phyloP scores from a whole-genome alignment of 441 rosid species.

The Biscutella laevigata region DNA sequence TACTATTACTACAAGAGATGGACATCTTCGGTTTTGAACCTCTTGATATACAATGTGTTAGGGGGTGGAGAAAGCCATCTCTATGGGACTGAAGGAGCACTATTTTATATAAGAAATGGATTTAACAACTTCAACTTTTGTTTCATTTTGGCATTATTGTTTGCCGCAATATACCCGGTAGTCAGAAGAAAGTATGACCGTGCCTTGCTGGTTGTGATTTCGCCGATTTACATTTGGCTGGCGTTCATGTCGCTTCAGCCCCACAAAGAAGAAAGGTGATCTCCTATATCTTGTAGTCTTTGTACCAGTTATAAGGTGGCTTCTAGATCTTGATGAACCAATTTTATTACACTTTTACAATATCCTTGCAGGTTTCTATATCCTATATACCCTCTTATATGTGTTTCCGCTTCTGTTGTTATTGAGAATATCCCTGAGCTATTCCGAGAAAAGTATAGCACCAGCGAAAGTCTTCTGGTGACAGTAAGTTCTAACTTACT shows the following conservation, averaged over 20 bases:
- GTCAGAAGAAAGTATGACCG: slow-evolving; percentile 63
- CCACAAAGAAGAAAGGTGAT: slow-evolving; percentile 93
- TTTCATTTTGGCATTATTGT: slow-evolving; percentile 69
- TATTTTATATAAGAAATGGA: slow-evolving; percentile 69
- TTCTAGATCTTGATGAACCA: slow-evolving; percentile 4
- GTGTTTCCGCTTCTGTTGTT: slow-evolving; percentile 90
- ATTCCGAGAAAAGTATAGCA: slow-evolving; percentile 51
- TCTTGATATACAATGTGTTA: slow-evolving; percentile 68
- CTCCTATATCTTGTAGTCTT: background rate
- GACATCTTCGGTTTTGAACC: slow-evolving; percentile 84
- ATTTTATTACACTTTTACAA: background rate
- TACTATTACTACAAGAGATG: slow-evolving; percentile 56
- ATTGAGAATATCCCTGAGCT: slow-evolving; percentile 93
- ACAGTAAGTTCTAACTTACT: slow-evolving; percentile 31
- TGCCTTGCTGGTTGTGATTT: slow-evolving; percentile 61
- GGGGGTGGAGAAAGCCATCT: slow-evolving; percentile 97
- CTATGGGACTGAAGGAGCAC: slow-evolving; percentile 73
- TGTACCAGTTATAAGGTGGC: background rate
- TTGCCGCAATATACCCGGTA: slow-evolving; percentile 50
- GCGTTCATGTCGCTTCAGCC: slow-evolving; percentile 90
- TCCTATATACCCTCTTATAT: slow-evolving; percentile 83
- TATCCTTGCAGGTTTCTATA: slow-evolving; percentile 66
- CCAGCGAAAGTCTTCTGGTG: slow-evolving; percentile 39
- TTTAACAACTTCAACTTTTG: slow-evolving; percentile 90
- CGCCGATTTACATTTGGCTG: slow-evolving; percentile 85